Conservation (phyloP, 2,329 filamentous ascomycete genomes). For the Pestalotiopsis sp. region DNA sequence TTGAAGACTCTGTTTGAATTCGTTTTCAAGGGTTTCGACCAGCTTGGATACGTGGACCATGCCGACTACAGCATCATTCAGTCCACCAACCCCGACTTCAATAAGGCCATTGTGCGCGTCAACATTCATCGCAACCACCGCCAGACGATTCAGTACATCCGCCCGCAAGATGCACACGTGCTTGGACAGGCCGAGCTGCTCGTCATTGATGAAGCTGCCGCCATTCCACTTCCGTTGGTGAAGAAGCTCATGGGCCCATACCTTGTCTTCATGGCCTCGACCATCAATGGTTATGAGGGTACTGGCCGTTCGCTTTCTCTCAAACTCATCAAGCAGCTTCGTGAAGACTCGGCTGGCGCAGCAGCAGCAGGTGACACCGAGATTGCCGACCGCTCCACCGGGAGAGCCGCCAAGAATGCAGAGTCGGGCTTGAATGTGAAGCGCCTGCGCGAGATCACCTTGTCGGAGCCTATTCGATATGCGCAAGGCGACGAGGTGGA, state of each 20-base stretch:
- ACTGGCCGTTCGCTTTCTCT: constrained; percentile 92
- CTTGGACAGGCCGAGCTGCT: constrained; percentile 92
- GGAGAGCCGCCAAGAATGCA: constrained; percentile 66
- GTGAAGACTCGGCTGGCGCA: constrained; percentile 81
- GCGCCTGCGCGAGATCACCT: constrained; percentile 85
- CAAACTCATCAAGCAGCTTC: constrained; percentile 95
- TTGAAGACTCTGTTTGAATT: constrained; percentile 98
- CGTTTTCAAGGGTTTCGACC: constrained; percentile 97
- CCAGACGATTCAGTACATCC: constrained; percentile 98
- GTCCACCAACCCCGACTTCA: constrained; percentile 97
- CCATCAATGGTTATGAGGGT: constrained; percentile 98
- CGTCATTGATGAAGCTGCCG: constrained; percentile 96
- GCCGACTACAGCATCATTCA: constrained; percentile 98
- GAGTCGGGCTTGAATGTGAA: constrained; percentile 67
- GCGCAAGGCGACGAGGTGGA: constrained; percentile 88
- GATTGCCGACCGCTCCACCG: constrained; percentile 77
- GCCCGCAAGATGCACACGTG: constrained; percentile 93
- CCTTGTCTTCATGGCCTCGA: constrained; percentile 98
- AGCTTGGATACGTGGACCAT: constrained; percentile 90
- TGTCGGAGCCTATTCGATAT: constrained; percentile 94
- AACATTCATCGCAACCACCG: constrained; percentile 94
- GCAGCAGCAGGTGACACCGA: constrained; percentile 57
- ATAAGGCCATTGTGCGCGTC: constrained; percentile 96
- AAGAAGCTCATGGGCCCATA: constrained; percentile 95
- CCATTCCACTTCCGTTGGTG: constrained; percentile 90